Base-by-base conservation (phyloP, 1,284 basidiomycete species). In the Exobasidium rhododendri region DNA sequence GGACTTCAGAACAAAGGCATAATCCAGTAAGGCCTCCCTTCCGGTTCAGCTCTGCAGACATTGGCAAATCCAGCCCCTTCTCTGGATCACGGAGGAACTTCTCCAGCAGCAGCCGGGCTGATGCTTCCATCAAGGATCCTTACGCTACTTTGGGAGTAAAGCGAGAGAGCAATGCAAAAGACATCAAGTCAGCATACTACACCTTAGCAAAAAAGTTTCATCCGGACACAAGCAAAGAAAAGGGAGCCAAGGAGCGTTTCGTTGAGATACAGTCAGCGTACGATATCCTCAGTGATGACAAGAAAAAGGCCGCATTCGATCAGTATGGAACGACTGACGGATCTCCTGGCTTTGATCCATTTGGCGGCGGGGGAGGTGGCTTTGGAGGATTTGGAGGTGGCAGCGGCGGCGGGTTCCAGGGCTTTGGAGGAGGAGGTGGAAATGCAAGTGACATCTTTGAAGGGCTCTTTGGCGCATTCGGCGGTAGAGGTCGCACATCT, bases 131-230 rank as follows among this genome's bases (percentile, higher is more conserved):
- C 22, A 96, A 92, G 80, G 88, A 93, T 79, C 96, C 96, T 0
- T 99, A 99, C 81, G 82, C 89, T 49, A 88, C 91, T 20, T 83
- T 99, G 7, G 94, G 94, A 29, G 89, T 98, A 13, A 85, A 85
- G 71, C 87, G 88, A 74, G 91, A 94, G 80, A 90, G 94, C 50
- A 85, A 87, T 28, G 80, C 87, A 20, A 86, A 88, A 47, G 93
- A 98, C 70, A 97, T 99, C 77, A 99, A 99, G 85, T 94, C 96
- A 81, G 86, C 86, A 0, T 99, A 98, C 81, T 99, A 97, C 81
- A 85, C 88, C 73, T 88, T 99, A 67, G 96, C 96, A 30, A 90
- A 96, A 66, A 96, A 97, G 84, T 97, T 88, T 78, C 96, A 99
- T 81, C 96, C 96, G 0, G 96, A 99, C 78, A 93, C 93, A 22